These are phyloP conservation scores for Phalaenopsis equestris DNA, from an alignment of 106 monocot genomes.

Conservation along the genomic window DNA sequence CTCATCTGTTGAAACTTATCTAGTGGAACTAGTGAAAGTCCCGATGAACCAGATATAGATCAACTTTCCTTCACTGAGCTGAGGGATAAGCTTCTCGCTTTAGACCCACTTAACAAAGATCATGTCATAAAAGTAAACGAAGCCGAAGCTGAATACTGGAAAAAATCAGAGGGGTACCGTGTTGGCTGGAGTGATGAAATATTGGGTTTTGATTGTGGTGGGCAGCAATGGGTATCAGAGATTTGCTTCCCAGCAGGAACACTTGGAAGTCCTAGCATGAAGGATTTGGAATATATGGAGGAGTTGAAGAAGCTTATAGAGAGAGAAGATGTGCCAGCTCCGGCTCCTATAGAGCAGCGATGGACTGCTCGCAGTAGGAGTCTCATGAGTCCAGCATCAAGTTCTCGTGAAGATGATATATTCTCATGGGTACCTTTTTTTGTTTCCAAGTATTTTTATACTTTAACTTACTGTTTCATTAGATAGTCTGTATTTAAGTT, in stretches of 20 bases:
- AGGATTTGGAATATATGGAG: slow-evolving; percentile 75
- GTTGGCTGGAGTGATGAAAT: slow-evolving; percentile 94
- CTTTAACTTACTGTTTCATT: neutral
- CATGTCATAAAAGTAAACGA: slow-evolving; percentile 74
- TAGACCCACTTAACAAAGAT: slow-evolving; percentile 90
- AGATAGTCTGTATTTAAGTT: too few relatives aligned
- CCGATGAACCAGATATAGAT: slow-evolving; percentile 48
- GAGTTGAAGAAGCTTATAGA: slow-evolving; percentile 79
- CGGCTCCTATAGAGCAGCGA: slow-evolving; percentile 93
- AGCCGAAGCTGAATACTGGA: slow-evolving; percentile 95
- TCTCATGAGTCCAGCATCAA: slow-evolving; percentile 85
- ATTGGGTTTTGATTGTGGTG: slow-evolving; percentile 88
- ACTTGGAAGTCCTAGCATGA: slow-evolving; percentile 72
- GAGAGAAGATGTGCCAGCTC: slow-evolving; percentile 70
- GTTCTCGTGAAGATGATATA: slow-evolving; percentile 62
- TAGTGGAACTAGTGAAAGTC: slow-evolving; percentile 13
- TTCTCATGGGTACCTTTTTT: slow-evolving; percentile 82
- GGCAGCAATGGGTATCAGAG: slow-evolving; percentile 92
- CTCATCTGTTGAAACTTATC: neutral
- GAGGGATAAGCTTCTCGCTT: slow-evolving; percentile 84
- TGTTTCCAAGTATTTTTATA: neutral
- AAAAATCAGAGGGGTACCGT: slow-evolving; percentile 81
- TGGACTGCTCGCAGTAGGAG: slow-evolving; percentile 87
- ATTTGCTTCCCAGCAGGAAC: slow-evolving; percentile 80
- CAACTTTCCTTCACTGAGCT: slow-evolving; percentile 80